These are phyloP conservation scores for Circinella minor DNA, from an alignment of 371 early-diverging fungal genomes.

Conservation along the genomic window DNA sequence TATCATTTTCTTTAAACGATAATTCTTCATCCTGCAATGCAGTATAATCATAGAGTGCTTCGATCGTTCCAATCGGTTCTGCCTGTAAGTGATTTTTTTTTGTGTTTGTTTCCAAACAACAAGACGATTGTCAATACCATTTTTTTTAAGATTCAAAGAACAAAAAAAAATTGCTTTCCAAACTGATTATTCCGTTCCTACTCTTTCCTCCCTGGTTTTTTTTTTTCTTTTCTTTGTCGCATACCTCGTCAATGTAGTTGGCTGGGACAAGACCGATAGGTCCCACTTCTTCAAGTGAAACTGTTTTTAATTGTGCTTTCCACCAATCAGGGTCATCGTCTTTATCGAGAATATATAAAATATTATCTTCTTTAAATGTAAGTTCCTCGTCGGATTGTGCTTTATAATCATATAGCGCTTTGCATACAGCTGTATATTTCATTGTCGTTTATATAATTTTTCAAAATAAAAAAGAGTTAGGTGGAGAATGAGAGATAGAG, in stretches of 20 bases:
- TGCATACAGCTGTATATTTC: conserved; percentile 49
- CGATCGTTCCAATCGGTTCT: conserved; percentile 56
- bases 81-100: conserved; percentile 23
- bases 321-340: conserved; percentile 76
- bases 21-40: conserved; percentile 81
- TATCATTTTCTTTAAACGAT: conserved; percentile 73
- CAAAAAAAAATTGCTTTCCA: no score
- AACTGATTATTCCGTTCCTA: no score
- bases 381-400: conserved; percentile 88
- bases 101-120: background rate
- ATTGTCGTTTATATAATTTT: conserved; percentile 20
- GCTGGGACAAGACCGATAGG: conserved; percentile 79
- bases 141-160: no score
- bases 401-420: conserved; percentile 77
- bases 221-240: no score
- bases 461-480: background rate
- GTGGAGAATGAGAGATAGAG: background rate
- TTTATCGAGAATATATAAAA: conserved; percentile 74
- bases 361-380: conserved; percentile 75
- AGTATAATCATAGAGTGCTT: conserved; percentile 80
- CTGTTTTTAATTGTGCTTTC: conserved; percentile 69
- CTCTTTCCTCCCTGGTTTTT: background rate
- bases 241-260: conserved; percentile 76
- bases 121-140: no score
- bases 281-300: conserved; percentile 45